phyloP scores from a whole-genome alignment of 345 rosid genomes.

The Salix udensis region DNA sequence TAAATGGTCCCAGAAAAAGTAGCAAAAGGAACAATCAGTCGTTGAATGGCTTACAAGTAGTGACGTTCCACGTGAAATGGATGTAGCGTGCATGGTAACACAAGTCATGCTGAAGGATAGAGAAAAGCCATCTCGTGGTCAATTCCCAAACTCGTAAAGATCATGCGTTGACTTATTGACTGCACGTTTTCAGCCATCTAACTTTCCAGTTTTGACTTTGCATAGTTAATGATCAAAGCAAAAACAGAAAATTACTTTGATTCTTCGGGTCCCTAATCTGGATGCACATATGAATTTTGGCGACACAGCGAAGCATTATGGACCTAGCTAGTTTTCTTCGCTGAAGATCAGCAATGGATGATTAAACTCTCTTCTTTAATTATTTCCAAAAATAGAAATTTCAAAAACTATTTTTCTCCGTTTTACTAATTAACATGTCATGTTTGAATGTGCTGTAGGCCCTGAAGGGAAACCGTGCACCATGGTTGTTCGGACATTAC shows the following conservation, averaged over 20 bases:
- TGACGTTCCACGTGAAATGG: background rate
- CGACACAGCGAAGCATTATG: background rate
- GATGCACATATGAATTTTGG: background rate
- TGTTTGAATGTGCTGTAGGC: conserved; percentile 28
- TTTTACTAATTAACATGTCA: background rate
- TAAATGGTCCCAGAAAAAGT: background rate
- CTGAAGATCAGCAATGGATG: background rate
- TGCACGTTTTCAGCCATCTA: background rate
- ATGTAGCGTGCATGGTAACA: background rate
- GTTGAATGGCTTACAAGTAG: no score
- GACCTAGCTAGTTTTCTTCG: background rate
- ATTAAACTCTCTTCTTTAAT: background rate
- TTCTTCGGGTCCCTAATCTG: background rate
- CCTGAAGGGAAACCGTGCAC: conserved; percentile 64
- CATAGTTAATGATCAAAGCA: background rate
- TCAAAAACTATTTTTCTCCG: background rate
- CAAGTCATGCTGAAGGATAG: background rate
- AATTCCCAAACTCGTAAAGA: background rate
- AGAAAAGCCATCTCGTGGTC: background rate
- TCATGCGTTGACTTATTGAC: conserved; percentile 3
- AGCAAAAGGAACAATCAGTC: background rate
- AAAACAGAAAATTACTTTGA: no score
- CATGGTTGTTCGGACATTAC: conserved; percentile 68
- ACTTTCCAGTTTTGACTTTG: background rate
- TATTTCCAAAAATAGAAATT: no score